Conservation (phyloP, 495 filamentous ascomycete species). For the Neurospora intermedia region DNA sequence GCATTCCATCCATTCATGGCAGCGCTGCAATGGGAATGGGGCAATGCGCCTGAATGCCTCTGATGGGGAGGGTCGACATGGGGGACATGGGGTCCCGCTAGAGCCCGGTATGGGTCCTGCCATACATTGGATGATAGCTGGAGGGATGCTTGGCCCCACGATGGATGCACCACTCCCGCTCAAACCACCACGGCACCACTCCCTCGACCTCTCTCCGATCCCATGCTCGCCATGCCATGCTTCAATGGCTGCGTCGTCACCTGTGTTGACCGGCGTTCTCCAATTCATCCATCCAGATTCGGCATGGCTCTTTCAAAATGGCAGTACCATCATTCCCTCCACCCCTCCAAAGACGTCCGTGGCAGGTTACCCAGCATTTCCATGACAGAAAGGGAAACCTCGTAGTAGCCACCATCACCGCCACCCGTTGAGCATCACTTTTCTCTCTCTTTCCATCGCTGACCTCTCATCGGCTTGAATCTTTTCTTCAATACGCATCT, state of each 20-base stretch:
- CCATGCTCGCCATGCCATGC: not conserved
- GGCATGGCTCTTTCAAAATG: not conserved
- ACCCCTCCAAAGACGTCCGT: not conserved
- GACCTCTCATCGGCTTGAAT: not conserved
- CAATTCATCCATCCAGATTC: not conserved
- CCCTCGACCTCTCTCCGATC: not conserved
- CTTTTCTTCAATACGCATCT: not conserved
- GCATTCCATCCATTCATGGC: not conserved
- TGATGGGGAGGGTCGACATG: not conserved
- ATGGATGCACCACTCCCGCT: not conserved
- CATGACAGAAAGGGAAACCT: not conserved
- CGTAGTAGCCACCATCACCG: not conserved
- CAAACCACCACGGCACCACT: not conserved
- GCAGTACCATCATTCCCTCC: not conserved
- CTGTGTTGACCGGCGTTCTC: not conserved
- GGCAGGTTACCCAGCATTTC: not conserved
- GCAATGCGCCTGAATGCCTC: not conserved
- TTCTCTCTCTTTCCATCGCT: not conserved
- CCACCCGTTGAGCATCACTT: not conserved
- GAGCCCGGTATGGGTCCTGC: not conserved
- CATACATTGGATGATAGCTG: not conserved
- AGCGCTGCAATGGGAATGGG: not conserved
- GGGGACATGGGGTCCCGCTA: not conserved
- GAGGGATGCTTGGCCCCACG: not conserved
- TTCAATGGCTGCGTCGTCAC: not conserved